Conservation (phyloP, 2,329 filamentous ascomycete species). For the Rhexocercosporidium sp. region DNA sequence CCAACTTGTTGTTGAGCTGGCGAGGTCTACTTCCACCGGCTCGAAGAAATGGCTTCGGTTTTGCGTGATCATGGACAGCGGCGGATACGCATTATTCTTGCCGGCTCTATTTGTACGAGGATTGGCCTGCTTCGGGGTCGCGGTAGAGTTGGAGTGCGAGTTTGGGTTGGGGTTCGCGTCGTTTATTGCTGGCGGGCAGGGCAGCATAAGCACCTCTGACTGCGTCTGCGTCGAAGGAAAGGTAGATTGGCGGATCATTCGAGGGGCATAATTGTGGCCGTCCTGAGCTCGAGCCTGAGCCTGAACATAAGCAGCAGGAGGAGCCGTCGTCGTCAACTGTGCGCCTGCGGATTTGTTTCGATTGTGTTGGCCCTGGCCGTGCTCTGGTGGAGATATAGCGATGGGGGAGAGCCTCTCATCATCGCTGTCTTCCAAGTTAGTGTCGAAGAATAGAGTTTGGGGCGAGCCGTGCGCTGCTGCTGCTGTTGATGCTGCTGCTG, state of each 20-base stretch:
- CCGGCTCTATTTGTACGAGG: constrained; percentile 16
- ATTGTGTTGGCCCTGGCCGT: constrained; percentile 6
- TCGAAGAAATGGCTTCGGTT: constrained; percentile 24
- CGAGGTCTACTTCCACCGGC: constrained; percentile 26
- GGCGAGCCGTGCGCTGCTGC: not conserved
- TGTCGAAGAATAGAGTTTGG: constrained; percentile 1
- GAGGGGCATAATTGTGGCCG: constrained; percentile 4
- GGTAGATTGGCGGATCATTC: constrained; percentile 3
- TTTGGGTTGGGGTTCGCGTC: not conserved
- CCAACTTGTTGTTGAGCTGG: constrained; percentile 37
- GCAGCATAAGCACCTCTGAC: not conserved
- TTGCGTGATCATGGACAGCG: constrained; percentile 38
- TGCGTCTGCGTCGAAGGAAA: not conserved
- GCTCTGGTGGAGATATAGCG: not conserved
- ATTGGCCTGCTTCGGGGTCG: constrained; percentile 7
- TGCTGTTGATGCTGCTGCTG: not conserved
- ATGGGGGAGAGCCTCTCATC: constrained; percentile 9
- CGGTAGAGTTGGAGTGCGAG: not conserved
- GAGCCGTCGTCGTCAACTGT: not conserved
- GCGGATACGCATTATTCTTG: constrained; percentile 25
- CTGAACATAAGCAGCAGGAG: too few relatives aligned
- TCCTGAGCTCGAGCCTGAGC: not conserved
- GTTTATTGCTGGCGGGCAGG: not conserved
- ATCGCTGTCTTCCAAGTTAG: too few relatives aligned
- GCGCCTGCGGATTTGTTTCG: constrained; percentile 4